Base-by-base conservation (phyloP, 2,329 filamentous ascomycete species). In the Fusarium torreyae region DNA sequence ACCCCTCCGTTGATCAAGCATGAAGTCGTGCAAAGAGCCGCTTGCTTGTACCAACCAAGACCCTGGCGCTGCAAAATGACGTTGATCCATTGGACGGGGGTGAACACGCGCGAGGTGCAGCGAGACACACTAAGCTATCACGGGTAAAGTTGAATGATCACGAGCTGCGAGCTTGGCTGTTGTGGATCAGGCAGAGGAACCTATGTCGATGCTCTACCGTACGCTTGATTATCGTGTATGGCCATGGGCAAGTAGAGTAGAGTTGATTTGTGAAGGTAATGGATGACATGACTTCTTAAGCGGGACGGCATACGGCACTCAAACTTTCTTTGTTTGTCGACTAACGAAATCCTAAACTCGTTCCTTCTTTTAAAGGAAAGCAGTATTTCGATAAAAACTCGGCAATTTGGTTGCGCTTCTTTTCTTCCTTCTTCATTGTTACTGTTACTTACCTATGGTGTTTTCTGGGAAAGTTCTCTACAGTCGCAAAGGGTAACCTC, bases 51-150 rank as follows among this genome's bases (percentile, higher is more conserved):
- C 54, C 63, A 71, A 69, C 56, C 55, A 65, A 70, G 64, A 61
- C 55, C 46, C 44, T 48, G 51, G 34, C 42, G 51, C 61, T 63
- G 66, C 66, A 63, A 48, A 69, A 72, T 74, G 72, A 74, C 72
- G 72, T 74, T 70, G 50, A 56, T 53, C 45, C 43, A 46, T 61
- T 63, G 62, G 65, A 57, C 51, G 17, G 52, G 50, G 44, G 49
- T 46, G 55, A 66, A 64, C 72, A 74, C 72, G 69, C 71, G 72
- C 64, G 44, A 66, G 42, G 40, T 48, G 50, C 63, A 53, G 56
- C 60, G 55, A 63, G 68, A 66, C 60, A 63, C 68, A 56, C 72
- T 74, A 74, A 49, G 36, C 63, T 55, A 52, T 44, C 43, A 55
- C 50, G 44, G 72, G 72, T 52, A 55, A 55, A 46, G 45, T 43